Conservation (phyloP, 345 rosid genomes). For the Lumnitzera littorea region DNA sequence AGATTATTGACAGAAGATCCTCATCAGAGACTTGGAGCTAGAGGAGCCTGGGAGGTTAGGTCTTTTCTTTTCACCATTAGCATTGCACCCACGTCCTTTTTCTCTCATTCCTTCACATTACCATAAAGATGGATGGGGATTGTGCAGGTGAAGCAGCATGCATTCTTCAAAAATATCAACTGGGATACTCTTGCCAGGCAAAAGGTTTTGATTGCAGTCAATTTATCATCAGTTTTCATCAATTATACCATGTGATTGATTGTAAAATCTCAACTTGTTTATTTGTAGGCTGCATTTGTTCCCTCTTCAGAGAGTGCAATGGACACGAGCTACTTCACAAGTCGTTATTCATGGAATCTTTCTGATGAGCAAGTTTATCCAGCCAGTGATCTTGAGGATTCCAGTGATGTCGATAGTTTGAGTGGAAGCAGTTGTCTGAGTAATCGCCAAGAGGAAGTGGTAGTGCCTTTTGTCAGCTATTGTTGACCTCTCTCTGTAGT, state of each 20-base stretch:
- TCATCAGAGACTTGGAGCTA: conserved; percentile 90
- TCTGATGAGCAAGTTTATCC: conserved; percentile 58
- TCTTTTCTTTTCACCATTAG: conserved; percentile 8
- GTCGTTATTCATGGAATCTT: conserved; percentile 89
- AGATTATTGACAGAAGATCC: conserved; percentile 98
- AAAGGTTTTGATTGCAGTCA: conserved; percentile 41
- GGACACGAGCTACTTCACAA: conserved; percentile 97
- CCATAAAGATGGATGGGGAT: conserved; percentile 10
- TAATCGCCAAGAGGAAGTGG: conserved; percentile 91
- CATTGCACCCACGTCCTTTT: neutral
- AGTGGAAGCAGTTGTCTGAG: conserved; percentile 83
- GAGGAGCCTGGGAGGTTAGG: conserved; percentile 90
- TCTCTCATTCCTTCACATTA: neutral
- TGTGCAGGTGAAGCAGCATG: conserved; percentile 83
- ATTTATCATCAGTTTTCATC: neutral
- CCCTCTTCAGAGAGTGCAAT: conserved; percentile 90
- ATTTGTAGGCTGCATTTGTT: conserved; percentile 84
- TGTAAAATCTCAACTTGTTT: neutral
- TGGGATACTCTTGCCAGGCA: conserved; percentile 99
- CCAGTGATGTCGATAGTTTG: conserved; percentile 90
- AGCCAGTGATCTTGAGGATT: conserved; percentile 64
- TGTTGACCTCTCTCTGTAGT: no score
- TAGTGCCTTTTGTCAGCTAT: conserved; percentile 13
- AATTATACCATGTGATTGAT: neutral
- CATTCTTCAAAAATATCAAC: conserved; percentile 84